These are phyloP conservation scores for Claviceps quebecensis DNA, from an alignment of 2,329 filamentous ascomycete species.

Conservation along the genomic window DNA sequence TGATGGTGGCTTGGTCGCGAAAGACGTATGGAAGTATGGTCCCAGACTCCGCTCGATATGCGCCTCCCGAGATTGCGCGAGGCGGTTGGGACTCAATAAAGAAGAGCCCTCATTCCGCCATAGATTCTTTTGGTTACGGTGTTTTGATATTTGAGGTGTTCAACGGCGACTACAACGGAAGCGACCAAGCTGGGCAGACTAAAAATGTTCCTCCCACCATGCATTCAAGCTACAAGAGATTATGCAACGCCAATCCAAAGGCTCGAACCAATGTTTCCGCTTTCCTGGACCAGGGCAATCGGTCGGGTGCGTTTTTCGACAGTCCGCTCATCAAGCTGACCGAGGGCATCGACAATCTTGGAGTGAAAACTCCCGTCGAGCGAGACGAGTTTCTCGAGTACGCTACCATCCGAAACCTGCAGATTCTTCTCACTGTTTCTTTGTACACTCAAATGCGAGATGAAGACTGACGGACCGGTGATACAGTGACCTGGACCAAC, in stretches of 20 bases:
- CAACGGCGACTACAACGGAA: constrained; percentile 65
- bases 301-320: constrained; percentile 78
- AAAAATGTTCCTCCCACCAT: constrained; percentile 77
- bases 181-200: constrained; percentile 71
- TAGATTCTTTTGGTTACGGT: constrained; percentile 81
- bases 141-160: constrained; percentile 81
- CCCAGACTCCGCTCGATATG: constrained; percentile 72
- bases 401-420: background rate
- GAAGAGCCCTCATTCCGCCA: constrained; percentile 61
- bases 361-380: constrained; percentile 73
- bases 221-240: constrained; percentile 80
- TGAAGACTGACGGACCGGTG: constrained; percentile 15
- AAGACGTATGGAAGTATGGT: constrained; percentile 77
- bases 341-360: constrained; percentile 83
- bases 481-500: constrained; percentile 57
- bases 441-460: constrained; percentile 10
- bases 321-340: constrained; percentile 84
- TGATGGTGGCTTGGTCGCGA: constrained; percentile 2
- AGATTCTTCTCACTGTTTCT: constrained; percentile 12
- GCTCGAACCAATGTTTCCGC: constrained; percentile 68
- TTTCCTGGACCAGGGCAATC: constrained; percentile 79
- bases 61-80: constrained; percentile 73
- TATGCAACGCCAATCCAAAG: constrained; percentile 83
- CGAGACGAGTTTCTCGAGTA: constrained; percentile 69
- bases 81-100: constrained; percentile 89